A percentile compares a stretch with the other conserved stretches of the same genome.
phyloP scores from a whole-genome alignment of 345 rosid species.

The Stellera chamaejasme region DNA sequence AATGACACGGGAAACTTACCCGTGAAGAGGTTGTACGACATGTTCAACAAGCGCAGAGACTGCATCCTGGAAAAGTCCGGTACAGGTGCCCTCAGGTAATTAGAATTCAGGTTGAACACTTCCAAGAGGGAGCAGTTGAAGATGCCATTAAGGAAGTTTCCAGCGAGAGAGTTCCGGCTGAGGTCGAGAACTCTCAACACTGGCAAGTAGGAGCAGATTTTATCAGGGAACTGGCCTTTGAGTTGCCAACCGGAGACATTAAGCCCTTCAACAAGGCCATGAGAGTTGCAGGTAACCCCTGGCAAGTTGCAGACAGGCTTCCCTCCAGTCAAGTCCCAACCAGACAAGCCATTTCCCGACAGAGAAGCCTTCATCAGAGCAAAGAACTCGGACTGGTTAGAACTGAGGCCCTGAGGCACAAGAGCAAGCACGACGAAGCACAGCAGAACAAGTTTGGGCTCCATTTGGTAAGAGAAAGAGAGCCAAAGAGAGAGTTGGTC shows the following conservation, averaged over 20 bases:
- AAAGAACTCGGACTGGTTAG: slow-evolving; percentile 55
- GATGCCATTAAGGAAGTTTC: slow-evolving; percentile 43
- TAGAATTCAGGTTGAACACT: slow-evolving; percentile 32
- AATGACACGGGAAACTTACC: slow-evolving; percentile 64
- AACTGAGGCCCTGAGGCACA: slow-evolving; percentile 20
- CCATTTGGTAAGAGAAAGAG: slow-evolving; percentile 23
- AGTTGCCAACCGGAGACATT: slow-evolving; percentile 54
- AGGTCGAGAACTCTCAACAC: slow-evolving; percentile 61
- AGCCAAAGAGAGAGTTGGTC: neutral
- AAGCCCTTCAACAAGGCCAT: slow-evolving; percentile 47
- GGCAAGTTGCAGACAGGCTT: slow-evolving; percentile 50
- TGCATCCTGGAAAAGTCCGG: slow-evolving; percentile 60
- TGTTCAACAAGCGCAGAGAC: slow-evolving; percentile 50
- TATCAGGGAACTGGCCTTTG: slow-evolving; percentile 56
- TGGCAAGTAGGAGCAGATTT: slow-evolving; percentile 62
- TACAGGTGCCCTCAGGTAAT: slow-evolving; percentile 34
- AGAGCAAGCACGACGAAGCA: slow-evolving; percentile 22
- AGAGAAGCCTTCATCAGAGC: slow-evolving; percentile 46
- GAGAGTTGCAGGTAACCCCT: slow-evolving; percentile 53
- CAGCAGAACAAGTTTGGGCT: slow-evolving; percentile 19
- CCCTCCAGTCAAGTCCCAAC: slow-evolving; percentile 45
- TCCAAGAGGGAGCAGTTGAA: slow-evolving; percentile 64
- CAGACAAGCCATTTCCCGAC: slow-evolving; percentile 39
- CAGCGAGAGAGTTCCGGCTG: slow-evolving; percentile 41
- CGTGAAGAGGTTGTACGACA: slow-evolving; percentile 57